Base-by-base conservation (phyloP, 768 basidiomycete species). In the Boletus patriciae region DNA sequence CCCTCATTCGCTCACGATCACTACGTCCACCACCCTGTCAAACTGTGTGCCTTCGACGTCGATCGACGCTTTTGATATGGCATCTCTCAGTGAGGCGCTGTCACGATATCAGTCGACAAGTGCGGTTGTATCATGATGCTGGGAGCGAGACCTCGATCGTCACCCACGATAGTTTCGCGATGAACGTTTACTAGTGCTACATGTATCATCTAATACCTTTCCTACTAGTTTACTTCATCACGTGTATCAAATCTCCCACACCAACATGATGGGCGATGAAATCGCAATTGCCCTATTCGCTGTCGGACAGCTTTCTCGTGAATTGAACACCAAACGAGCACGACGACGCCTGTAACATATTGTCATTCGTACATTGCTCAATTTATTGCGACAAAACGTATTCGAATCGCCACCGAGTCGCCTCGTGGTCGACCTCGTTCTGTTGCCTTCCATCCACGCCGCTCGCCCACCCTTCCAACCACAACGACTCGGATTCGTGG, bases 361-460 rank as follows among this genome's bases (percentile, higher is more conserved):
- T 15, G 34, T 6, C 13, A 33, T 33, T 4, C 33, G 29, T 54
- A 25, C 51, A 25, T 31, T 41, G 36, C 4, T 25, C 25, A 25
- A 25, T 25, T 25, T 25, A 4, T 36, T 31, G 41, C 46, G 19
- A 34, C 38, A 44, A 50, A 25, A 31, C 29, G 38, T 37, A 40
- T 49, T 40, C 23, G 42, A 53, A 44, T 29, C 13, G 34, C 42
- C 43, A 40, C 19, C 47, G 42, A 36, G 13, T 18, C 23, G 29
- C 66, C 64, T 63, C 67, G 67, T 69, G 67, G 52, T 55, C 41
- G 43, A 58, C 61, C 55, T 65, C 56, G 54, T 66, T 64, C 66
- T 55, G n/a, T 27, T 41, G 40, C 47, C 43, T 21, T 54, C 25
- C 25, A 47, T 58, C 54, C 57, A 57, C 62, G 34, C 25, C 16